Evolutionary conservation across 2,329 filamentous ascomycete species (phyloP).

Genomic region (Colletotrichum sp.): DNA sequence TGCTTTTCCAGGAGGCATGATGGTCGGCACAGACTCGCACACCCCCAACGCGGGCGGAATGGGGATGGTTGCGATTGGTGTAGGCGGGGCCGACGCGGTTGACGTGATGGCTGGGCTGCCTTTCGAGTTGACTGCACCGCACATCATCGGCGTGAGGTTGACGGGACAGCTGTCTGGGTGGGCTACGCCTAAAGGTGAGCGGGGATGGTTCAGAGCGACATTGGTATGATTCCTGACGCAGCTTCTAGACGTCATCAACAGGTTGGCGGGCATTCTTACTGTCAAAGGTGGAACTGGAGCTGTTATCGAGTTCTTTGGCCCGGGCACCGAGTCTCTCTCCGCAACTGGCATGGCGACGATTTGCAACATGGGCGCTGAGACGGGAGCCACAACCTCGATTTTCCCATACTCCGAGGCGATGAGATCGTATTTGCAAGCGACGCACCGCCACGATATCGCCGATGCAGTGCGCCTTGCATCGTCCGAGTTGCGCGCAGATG

Average conservation of each 20-base stretch:
- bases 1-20: slow-evolving; percentile 95
- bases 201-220: not conserved
- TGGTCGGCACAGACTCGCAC: slow-evolving; percentile 98
- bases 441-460: slow-evolving; percentile 72
- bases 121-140: slow-evolving; percentile 56
- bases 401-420: slow-evolving; percentile 84
- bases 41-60: slow-evolving; percentile 97
- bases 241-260: slow-evolving; percentile 67
- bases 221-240: not conserved
- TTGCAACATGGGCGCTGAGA: slow-evolving; percentile 53
- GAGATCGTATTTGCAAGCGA: slow-evolving; percentile 76
- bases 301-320: slow-evolving; percentile 65
- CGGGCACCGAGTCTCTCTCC: slow-evolving; percentile 71
- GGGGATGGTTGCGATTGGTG: slow-evolving; percentile 92
- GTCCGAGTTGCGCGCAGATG: not conserved
- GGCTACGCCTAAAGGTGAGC: slow-evolving; percentile 67
- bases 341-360: slow-evolving; percentile 79
- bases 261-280: slow-evolving; percentile 78
- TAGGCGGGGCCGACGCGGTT: slow-evolving; percentile 70
- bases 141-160: slow-evolving; percentile 77
- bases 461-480: slow-evolving; percentile 69
- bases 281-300: slow-evolving; percentile 81
- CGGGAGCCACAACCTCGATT: slow-evolving; percentile 70
- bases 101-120: slow-evolving; percentile 7
- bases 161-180: slow-evolving; percentile 74